A percentile compares a stretch with the other conserved stretches of the same genome.
Evolutionary conservation across 2,329 filamentous ascomycete species (phyloP).

Genomic region (Leptodontidium sp.): DNA sequence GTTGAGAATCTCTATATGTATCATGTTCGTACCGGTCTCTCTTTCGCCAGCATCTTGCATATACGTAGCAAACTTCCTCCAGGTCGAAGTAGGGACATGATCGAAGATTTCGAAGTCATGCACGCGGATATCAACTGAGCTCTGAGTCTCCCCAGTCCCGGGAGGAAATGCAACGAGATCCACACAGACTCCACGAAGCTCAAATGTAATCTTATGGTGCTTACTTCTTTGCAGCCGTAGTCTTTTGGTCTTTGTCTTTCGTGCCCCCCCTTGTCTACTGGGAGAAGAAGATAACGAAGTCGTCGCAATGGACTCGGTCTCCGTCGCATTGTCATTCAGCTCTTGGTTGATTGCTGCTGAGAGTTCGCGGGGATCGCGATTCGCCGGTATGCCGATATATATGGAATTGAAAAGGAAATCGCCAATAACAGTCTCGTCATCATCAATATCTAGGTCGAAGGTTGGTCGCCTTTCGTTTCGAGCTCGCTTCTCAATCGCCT

Average conservation of each 20-base stretch:
- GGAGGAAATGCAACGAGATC: conserved; percentile 85
- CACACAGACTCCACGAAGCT: conserved; percentile 82
- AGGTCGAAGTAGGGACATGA: conserved; percentile 92
- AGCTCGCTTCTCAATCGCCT: conserved; percentile 77
- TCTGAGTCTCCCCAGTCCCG: conserved; percentile 81
- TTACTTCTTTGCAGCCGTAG: conserved; percentile 85
- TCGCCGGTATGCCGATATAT: conserved; percentile 91
- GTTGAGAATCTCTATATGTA: conserved; percentile 86
- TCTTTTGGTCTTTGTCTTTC: conserved; percentile 57
- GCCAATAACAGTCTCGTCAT: conserved; percentile 86
- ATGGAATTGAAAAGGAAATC: conserved; percentile 99
- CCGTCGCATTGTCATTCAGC: conserved; percentile 84
- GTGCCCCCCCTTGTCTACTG: conserved; percentile 54
- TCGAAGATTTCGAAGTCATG: conserved; percentile 90
- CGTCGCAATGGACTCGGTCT: conserved; percentile 88
- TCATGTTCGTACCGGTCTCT: conserved; percentile 87
- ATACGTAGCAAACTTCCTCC: conserved; percentile 98
- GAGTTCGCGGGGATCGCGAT: conserved; percentile 84
- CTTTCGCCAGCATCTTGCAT: conserved; percentile 87
- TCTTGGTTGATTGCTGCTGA: conserved; percentile 86
- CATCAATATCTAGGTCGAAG: conserved; percentile 72
- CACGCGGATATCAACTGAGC: conserved; percentile 84
- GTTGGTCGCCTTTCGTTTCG: conserved; percentile 62
- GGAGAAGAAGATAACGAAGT: conserved; percentile 71
- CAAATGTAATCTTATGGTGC: conserved; percentile 94